Evolutionary conservation across 345 rosid genomes (phyloP).

Genomic region (Corchorus olitorius): DNA sequence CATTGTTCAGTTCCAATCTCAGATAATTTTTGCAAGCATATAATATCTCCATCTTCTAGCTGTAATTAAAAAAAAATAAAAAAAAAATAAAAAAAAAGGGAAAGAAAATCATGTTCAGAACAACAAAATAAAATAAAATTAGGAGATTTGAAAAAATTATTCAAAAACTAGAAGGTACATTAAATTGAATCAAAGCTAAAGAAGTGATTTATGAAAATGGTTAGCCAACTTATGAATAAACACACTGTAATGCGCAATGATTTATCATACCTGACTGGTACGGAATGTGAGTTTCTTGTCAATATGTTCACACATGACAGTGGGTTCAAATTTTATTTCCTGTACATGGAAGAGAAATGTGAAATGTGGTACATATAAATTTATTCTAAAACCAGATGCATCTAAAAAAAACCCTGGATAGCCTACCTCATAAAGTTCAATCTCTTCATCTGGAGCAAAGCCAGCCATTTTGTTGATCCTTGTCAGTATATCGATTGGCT

Average conservation of each 20-base stretch:
- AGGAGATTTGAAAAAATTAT: background rate
- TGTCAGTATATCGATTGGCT: constrained; percentile 71
- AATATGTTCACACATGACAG: constrained; percentile 83
- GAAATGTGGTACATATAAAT: background rate
- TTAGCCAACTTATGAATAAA: background rate
- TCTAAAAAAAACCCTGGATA: constrained; percentile 2
- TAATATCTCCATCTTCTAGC: constrained; percentile 96
- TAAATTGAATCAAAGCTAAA: background rate
- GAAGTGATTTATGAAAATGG: background rate
- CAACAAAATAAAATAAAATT: background rate
- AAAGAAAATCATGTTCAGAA: background rate
- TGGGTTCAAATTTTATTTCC: constrained; percentile 95
- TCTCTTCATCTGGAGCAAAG: constrained; percentile 79
- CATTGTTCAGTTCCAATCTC: constrained; percentile 50
- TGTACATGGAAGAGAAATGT: constrained; percentile 33
- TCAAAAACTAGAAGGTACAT: background rate
- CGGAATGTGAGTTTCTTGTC: constrained; percentile 74
- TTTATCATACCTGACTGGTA: constrained; percentile 61
- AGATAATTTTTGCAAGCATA: constrained; percentile 77
- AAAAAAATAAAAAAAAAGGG: background rate
- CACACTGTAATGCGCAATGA: constrained; percentile 8
- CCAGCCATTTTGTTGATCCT: constrained; percentile 91
- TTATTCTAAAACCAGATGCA: background rate
- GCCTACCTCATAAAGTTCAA: constrained; percentile 88
- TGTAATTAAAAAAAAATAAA: constrained; percentile 28